Evolutionary conservation across 257 asterid species (phyloP).

Genomic region (Echium plantagineum): DNA sequence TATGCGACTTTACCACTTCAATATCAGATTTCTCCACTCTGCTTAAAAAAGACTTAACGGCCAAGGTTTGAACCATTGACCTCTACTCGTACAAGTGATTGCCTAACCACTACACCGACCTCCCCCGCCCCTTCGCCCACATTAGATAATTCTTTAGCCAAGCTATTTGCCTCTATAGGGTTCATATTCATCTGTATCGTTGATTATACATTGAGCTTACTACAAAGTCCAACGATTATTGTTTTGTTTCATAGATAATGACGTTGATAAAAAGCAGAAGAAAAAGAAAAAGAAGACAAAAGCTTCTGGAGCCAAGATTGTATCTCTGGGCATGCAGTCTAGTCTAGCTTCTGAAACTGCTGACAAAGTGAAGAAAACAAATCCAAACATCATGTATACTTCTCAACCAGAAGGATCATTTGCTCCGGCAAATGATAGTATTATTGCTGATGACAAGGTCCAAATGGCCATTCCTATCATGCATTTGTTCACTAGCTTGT

Average conservation of each 20-base stretch:
- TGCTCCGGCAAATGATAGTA: constrained; percentile 28
- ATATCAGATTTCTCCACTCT: too few relatives aligned
- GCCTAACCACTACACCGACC: too few relatives aligned
- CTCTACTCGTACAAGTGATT: too few relatives aligned
- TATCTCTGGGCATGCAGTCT: constrained; percentile 29
- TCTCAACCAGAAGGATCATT: constrained; percentile 36
- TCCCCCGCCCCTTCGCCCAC: too few relatives aligned
- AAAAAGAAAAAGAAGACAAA: constrained; percentile 62
- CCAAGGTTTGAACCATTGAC: too few relatives aligned
- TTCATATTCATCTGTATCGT: neutral
- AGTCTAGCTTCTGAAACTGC: constrained; percentile 41
- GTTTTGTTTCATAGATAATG: constrained; percentile 50
- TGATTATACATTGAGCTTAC: neutral
- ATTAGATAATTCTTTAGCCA: neutral
- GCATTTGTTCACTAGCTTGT: constrained; percentile 6
- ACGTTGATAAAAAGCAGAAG: constrained; percentile 71
- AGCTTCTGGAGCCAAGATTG: constrained; percentile 40
- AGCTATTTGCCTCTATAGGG: neutral
- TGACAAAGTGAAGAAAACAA: constrained; percentile 44
- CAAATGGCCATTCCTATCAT: neutral
- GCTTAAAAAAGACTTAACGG: too few relatives aligned
- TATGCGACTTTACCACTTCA: too few relatives aligned
- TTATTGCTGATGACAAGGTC: constrained; percentile 48
- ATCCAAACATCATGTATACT: constrained; percentile 33
- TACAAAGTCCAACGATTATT: neutral